Evolutionary conservation across 2,329 filamentous ascomycete genomes (phyloP).

Genomic region (Colletotrichum cereale): DNA sequence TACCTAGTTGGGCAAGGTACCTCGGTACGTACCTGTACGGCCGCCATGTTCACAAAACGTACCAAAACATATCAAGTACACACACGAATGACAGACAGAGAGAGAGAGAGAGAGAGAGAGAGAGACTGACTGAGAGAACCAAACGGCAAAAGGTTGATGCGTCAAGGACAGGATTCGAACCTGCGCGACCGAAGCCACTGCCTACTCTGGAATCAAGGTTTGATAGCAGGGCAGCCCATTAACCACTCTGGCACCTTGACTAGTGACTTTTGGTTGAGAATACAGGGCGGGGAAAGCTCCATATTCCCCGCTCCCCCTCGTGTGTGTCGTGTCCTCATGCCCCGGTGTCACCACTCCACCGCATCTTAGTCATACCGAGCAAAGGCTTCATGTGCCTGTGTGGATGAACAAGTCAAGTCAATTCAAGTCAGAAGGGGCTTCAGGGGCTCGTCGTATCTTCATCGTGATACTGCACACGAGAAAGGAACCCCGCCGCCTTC

Average conservation of each 20-base stretch:
- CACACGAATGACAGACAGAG: too few relatives aligned
- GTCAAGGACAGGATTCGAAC: slow-evolving; percentile 21
- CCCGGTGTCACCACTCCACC: background rate
- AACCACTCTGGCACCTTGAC: slow-evolving; percentile 21
- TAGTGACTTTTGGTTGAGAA: background rate
- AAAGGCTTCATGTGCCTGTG: too few relatives aligned
- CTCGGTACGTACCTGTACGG: too few relatives aligned
- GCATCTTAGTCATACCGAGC: background rate
- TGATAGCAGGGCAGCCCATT: slow-evolving; percentile 20
- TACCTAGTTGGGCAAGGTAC: too few relatives aligned
- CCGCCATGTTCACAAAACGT: background rate
- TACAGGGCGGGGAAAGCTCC: background rate
- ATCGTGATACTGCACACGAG: too few relatives aligned
- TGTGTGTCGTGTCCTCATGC: too few relatives aligned
- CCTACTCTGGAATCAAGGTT: background rate
- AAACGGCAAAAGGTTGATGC: background rate
- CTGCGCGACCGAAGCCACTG: slow-evolving; percentile 20
- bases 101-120: background rate
- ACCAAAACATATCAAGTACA: background rate
- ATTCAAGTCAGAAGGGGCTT: too few relatives aligned
- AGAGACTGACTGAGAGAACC: background rate
- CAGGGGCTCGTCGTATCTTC: background rate
- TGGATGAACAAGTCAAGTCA: background rate
- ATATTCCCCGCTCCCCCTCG: background rate
- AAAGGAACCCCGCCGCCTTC: background rate